These are phyloP conservation scores for Penicillium salamii DNA, from an alignment of 495 filamentous ascomycete species.

Conservation along the genomic window DNA sequence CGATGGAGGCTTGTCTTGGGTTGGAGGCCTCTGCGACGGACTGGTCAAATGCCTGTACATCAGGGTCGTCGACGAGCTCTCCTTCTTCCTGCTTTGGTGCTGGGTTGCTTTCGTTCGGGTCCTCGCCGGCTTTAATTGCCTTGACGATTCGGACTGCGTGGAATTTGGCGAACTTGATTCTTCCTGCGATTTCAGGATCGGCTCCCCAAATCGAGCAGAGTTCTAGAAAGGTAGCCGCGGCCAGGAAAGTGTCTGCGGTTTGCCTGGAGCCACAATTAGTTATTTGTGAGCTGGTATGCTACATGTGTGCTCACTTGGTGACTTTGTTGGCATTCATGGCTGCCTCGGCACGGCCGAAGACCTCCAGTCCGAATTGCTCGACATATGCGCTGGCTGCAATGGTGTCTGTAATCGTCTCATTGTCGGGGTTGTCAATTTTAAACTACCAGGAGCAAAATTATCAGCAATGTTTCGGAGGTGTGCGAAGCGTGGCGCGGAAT, in stretches of 20 bases:
- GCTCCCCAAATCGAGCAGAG: slow-evolving; percentile 78
- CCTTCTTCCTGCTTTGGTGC: slow-evolving; percentile 45
- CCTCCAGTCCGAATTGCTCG: slow-evolving; percentile 87
- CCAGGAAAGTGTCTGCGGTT: slow-evolving; percentile 90
- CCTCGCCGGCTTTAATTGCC: slow-evolving; percentile 85
- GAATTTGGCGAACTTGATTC: slow-evolving; percentile 95
- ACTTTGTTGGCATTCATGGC: slow-evolving; percentile 80
- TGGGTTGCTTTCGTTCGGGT: slow-evolving; percentile 89
- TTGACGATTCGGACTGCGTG: slow-evolving; percentile 89
- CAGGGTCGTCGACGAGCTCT: slow-evolving; percentile 31
- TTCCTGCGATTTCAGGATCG: slow-evolving; percentile 74
- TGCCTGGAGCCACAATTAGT: slow-evolving; percentile 50
- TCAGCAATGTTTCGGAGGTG: slow-evolving; percentile 7
- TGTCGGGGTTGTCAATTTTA: slow-evolving; percentile 58
- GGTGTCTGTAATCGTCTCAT: slow-evolving; percentile 80
- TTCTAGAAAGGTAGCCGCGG: slow-evolving; percentile 88
- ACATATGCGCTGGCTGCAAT: slow-evolving; percentile 84
- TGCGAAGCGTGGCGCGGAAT: neutral
- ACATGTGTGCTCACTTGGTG: slow-evolving; percentile 59
- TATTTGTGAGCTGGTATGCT: slow-evolving; percentile 9
- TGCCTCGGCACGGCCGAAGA: slow-evolving; percentile 78
- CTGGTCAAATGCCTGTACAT: slow-evolving; percentile 49
- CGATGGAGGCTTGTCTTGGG: slow-evolving; percentile 56
- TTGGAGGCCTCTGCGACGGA: slow-evolving; percentile 29
- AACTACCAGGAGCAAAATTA: slow-evolving; percentile 43